Conservation (phyloP, 2,329 filamentous ascomycete genomes). For the Juglanconis juglandina region DNA sequence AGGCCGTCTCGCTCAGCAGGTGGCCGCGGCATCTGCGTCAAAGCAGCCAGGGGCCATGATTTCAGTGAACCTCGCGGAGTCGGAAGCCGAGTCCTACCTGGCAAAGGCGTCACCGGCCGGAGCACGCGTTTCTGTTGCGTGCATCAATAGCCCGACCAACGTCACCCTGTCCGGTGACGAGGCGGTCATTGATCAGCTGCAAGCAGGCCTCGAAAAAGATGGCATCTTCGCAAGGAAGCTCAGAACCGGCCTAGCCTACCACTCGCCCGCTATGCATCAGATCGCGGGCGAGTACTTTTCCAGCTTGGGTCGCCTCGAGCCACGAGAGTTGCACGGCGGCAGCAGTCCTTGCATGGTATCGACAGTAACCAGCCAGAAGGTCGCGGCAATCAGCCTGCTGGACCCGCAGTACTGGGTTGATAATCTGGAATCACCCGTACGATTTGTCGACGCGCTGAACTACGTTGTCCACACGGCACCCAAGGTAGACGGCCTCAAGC, state of each 20-base stretch:
- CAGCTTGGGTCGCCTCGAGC: constrained; percentile 18
- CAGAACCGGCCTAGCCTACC: constrained; percentile 28
- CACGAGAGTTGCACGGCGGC: constrained; percentile 1
- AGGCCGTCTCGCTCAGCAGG: constrained; percentile 26
- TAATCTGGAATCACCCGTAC: constrained; percentile 33
- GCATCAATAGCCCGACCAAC: constrained; percentile 31
- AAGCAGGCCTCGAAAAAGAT: constrained; percentile 23
- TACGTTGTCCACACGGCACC: constrained; percentile 10
- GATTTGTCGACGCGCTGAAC: constrained; percentile 27
- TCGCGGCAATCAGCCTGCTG: constrained; percentile 21
- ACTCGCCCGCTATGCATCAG: constrained; percentile 24
- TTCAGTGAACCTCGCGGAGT: constrained; percentile 26
- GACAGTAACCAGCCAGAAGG: constrained; percentile 6
- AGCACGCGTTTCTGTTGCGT: constrained; percentile 24
- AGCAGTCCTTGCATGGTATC: no score
- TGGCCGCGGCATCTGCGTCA: constrained; percentile 18
- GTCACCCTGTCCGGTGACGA: constrained; percentile 28
- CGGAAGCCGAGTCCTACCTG: constrained; percentile 23
- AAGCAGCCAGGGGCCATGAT: constrained; percentile 26
- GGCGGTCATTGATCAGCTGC: constrained; percentile 24
- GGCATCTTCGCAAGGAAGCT: constrained; percentile 29
- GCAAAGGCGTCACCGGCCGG: constrained; percentile 17
- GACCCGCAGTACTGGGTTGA: constrained; percentile 32
- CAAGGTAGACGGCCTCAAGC: no score
- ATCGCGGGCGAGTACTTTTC: constrained; percentile 24